Conservation (phyloP, 257 asterid genomes). For the Solanum etuberosum region DNA sequence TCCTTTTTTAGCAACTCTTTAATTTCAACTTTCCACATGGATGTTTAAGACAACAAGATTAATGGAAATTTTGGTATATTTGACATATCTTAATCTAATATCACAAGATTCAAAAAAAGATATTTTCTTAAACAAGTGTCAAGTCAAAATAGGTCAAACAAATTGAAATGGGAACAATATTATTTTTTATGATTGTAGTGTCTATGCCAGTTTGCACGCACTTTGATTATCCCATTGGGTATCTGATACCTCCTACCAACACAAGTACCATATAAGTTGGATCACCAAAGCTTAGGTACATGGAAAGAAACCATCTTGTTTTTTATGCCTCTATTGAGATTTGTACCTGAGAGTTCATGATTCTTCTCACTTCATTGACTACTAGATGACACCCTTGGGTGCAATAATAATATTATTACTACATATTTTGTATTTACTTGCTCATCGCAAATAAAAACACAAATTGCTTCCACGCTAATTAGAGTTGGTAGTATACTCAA, state of each 20-base stretch:
- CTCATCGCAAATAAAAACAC: neutral
- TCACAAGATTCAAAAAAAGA: too few relatives aligned
- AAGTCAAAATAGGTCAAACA: neutral
- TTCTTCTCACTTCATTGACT: neutral
- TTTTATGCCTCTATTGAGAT: neutral
- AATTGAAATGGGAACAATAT: neutral
- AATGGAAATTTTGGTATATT: too few relatives aligned
- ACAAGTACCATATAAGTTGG: neutral
- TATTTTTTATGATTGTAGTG: neutral
- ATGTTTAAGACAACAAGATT: too few relatives aligned
- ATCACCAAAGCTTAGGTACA: neutral
- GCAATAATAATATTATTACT: neutral
- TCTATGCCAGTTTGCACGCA: neutral
- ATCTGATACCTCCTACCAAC: neutral
- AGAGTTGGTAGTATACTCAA: neutral
- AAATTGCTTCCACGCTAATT: neutral
- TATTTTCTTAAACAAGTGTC: neutral
- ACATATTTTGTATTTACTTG: neutral
- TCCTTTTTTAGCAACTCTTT: too few relatives aligned
- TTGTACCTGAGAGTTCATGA: neutral
- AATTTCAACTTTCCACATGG: too few relatives aligned
- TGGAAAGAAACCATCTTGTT: neutral
- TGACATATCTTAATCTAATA: too few relatives aligned
- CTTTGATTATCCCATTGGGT: neutral
- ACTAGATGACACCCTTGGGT: neutral